phyloP scores from a whole-genome alignment of 1,139 yeast species.

The Saccharomycopsis phalli region DNA sequence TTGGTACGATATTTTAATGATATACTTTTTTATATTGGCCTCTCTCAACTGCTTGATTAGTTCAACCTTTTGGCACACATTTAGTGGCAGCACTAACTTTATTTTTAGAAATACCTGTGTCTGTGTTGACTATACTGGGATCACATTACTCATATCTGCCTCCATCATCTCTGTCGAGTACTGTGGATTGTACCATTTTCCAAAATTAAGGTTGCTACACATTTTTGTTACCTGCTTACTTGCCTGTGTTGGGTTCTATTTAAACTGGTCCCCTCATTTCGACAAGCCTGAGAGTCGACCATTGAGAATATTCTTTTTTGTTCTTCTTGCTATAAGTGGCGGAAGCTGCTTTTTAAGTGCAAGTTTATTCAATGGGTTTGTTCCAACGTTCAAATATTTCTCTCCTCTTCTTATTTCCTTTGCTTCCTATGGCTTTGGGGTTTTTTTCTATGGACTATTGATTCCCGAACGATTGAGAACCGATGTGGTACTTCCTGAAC shows the following conservation, averaged over 20 bases:
- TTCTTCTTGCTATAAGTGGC: constrained; percentile 74
- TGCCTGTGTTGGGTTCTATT: constrained; percentile 62
- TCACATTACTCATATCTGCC: constrained; percentile 83
- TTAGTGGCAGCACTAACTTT: constrained; percentile 65
- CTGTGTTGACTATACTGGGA: constrained; percentile 93
- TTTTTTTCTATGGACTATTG: constrained; percentile 76
- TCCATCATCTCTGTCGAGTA: constrained; percentile 83
- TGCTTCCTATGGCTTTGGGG: constrained; percentile 72
- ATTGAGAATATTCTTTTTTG: constrained; percentile 73
- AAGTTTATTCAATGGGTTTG: constrained; percentile 47
- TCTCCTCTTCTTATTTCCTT: constrained; percentile 59
- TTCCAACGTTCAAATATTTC: constrained; percentile 43
- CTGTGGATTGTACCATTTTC: constrained; percentile 60
- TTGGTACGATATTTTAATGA: constrained; percentile 35
- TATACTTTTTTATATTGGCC: constrained; percentile 59
- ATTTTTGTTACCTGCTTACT: constrained; percentile 54
- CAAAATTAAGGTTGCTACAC: constrained; percentile 40
- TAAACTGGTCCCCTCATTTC: constrained; percentile 88
- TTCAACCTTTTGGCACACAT: constrained; percentile 88
- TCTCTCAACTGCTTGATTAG: constrained; percentile 70
- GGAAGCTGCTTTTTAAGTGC: constrained; percentile 53
- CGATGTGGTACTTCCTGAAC: constrained; percentile 35
- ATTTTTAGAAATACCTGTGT: constrained; percentile 67
- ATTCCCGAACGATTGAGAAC: constrained; percentile 86
- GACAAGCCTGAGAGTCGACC: constrained; percentile 81